Evolutionary conservation across 495 filamentous ascomycete species (phyloP).

Genomic region (Talaromyces nanjingensis): DNA sequence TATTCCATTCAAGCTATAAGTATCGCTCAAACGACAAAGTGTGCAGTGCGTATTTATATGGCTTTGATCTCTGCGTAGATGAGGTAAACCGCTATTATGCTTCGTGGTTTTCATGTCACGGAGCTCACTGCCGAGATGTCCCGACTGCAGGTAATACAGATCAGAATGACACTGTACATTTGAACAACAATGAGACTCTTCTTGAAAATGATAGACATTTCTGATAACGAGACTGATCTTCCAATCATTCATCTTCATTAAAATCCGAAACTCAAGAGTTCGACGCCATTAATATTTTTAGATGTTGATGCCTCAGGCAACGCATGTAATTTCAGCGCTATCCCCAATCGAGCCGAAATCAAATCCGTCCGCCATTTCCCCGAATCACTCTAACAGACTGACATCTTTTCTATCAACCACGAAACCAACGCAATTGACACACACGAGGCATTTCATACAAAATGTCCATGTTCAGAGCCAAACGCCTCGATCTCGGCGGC

Average conservation of each 20-base stretch:
- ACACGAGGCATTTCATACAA: neutral
- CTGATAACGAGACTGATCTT: neutral
- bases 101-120: neutral
- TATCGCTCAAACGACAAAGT: too few relatives aligned
- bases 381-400: neutral
- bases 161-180: neutral
- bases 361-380: neutral
- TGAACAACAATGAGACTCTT: neutral
- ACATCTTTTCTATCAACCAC: neutral
- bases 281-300: neutral
- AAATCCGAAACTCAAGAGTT: neutral
- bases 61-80: neutral
- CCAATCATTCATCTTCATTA: neutral
- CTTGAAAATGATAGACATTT: neutral
- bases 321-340: too few relatives aligned
- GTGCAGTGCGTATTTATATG: too few relatives aligned
- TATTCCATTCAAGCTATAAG: too few relatives aligned
- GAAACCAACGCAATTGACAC: neutral
- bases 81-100: neutral
- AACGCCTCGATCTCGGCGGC: constrained; percentile 79
- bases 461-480: constrained; percentile 80
- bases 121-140: constrained; percentile 2
- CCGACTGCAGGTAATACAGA: neutral
- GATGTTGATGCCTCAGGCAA: constrained; percentile 1
- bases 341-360: neutral